A percentile compares a stretch with the other conserved stretches of the same genome.
These are phyloP conservation scores for Dispira simplex DNA, from an alignment of 192 early-diverging fungal species.

Conservation along the genomic window DNA sequence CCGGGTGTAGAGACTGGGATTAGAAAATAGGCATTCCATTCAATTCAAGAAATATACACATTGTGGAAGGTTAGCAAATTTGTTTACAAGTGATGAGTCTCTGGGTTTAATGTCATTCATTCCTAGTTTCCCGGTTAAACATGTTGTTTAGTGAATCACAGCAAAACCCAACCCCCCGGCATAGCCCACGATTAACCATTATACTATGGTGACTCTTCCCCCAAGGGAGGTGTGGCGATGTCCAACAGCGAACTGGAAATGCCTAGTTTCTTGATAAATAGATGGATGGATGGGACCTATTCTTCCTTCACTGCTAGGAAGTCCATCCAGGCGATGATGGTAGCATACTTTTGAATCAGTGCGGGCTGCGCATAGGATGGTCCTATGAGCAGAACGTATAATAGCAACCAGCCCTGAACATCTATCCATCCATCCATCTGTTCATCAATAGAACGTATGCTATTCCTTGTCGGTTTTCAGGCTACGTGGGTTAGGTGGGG, in stretches of 20 bases:
- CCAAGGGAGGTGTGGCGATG: not conserved
- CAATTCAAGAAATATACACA: not conserved
- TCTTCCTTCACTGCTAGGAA: not conserved
- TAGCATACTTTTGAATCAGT: not conserved
- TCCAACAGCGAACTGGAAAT: not conserved
- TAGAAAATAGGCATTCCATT: too few relatives aligned
- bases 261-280: not conserved
- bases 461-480: too few relatives aligned
- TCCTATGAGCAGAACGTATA: not conserved
- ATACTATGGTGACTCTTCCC: not conserved
- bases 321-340: not conserved
- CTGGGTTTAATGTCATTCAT: not conserved
- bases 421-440: too few relatives aligned
- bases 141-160: not conserved
- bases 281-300: not conserved
- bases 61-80: not conserved
- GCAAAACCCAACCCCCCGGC: not conserved
- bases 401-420: not conserved
- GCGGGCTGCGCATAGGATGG: not conserved
- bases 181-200: not conserved
- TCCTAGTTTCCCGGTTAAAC: not conserved
- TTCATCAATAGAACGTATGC: too few relatives aligned
- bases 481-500: too few relatives aligned
- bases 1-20: conserved; percentile 88
- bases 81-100: not conserved